A percentile compares a stretch with the other conserved stretches of the same genome.
phyloP scores from a whole-genome alignment of 805 yeast species.

The Wickerhamomyces subpelliculosus region DNA sequence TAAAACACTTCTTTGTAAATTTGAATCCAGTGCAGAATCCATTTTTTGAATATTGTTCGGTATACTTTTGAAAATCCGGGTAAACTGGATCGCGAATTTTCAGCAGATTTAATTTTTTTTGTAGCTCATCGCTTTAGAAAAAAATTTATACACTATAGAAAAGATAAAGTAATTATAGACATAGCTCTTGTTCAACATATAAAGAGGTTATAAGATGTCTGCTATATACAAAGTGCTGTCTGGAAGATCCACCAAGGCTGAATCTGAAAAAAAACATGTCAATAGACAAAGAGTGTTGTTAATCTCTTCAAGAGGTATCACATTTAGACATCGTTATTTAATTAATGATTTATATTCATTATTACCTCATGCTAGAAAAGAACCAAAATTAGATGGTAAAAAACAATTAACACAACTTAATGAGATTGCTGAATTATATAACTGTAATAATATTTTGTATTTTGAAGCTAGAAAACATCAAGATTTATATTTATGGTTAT shows the following conservation, averaged over 20 bases:
- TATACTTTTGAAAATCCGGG: background rate
- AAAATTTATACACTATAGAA: background rate
- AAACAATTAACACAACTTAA: slow-evolving; percentile 82
- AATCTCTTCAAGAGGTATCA: slow-evolving; percentile 91
- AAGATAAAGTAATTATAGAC: background rate
- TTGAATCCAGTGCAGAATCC: too few relatives aligned
- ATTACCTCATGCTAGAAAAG: slow-evolving; percentile 93
- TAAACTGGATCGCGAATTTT: background rate
- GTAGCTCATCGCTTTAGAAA: background rate
- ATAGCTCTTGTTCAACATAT: too few relatives aligned
- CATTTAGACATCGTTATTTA: slow-evolving; percentile 91
- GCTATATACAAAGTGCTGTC: slow-evolving; percentile 66
- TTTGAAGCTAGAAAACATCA: slow-evolving; percentile 95
- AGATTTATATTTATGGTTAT: slow-evolving; percentile 89
- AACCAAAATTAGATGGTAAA: slow-evolving; percentile 91
- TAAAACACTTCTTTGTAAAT: too few relatives aligned
- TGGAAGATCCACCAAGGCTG: slow-evolving; percentile 31
- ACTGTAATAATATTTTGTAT: slow-evolving; percentile 90
- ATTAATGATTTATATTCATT: slow-evolving; percentile 72
- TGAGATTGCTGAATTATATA: slow-evolving; percentile 94
- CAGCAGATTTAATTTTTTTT: background rate
- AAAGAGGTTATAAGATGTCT: slow-evolving; percentile 43
- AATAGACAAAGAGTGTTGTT: slow-evolving; percentile 86
- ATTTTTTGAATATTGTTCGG: too few relatives aligned
- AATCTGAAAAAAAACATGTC: slow-evolving; percentile 43